Conservation (phyloP, 805 yeast species). For the Maudiozyma barnettii region DNA sequence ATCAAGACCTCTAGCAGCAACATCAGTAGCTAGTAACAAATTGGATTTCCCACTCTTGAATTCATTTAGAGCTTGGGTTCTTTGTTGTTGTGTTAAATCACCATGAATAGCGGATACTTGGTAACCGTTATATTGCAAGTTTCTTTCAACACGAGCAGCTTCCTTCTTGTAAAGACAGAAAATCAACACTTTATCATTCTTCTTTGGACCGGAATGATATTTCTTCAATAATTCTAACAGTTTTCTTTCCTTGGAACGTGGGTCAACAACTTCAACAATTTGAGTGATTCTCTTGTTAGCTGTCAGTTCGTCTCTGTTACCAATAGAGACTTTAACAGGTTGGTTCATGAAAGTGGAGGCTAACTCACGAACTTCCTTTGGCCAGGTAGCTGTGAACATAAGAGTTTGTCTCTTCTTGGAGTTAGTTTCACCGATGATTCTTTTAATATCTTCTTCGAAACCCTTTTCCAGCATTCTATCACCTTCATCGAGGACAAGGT, state of each 20-base stretch:
- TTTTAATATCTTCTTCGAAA: conserved; percentile 90
- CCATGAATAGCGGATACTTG: conserved; percentile 92
- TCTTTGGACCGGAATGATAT: conserved; percentile 58
- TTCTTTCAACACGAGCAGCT: conserved; percentile 81
- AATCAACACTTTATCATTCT: conserved; percentile 74
- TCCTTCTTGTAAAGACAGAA: conserved; percentile 96
- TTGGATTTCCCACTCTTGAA: conserved; percentile 75
- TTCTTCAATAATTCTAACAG: conserved; percentile 61
- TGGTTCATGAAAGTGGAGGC: conserved; percentile 74
- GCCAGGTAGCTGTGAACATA: conserved; percentile 99
- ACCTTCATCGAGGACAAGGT: conserved; percentile 91
- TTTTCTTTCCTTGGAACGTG: conserved; percentile 66
- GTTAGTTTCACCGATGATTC: conserved; percentile 57
- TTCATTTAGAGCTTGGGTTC: conserved; percentile 76
- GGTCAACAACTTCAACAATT: conserved; percentile 85
- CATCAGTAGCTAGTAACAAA: conserved; percentile 90
- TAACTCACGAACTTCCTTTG: conserved; percentile 91
- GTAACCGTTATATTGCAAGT: conserved; percentile 63
- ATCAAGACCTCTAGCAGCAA: conserved; percentile 95
- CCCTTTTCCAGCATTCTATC: conserved; percentile 98
- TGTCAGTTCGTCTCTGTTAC: conserved; percentile 85
- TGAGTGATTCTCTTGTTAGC: conserved; percentile 94
- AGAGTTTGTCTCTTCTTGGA: conserved; percentile 65
- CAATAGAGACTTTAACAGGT: conserved; percentile 88
- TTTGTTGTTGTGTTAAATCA: conserved; percentile 83